Base-by-base conservation (phyloP, 306 rosid genomes). In the Boehmeria nivea region DNA sequence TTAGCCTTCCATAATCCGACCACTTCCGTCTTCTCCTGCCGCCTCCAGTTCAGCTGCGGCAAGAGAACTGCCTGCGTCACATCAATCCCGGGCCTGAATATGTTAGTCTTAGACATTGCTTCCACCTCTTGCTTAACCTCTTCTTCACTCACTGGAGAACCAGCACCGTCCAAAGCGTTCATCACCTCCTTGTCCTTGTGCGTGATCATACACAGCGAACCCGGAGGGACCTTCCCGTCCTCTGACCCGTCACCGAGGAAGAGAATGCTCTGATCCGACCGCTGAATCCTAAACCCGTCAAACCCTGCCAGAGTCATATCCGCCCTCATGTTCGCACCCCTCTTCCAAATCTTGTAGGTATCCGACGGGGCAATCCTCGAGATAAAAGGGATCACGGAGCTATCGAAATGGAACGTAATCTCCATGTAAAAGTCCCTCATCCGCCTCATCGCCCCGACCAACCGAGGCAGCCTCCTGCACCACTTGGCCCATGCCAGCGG, bases 401-500 rank as follows among this genome's bases (percentile, higher is more conserved):
- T 93, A 79, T 93, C 99, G 12, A 93, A 93, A 73, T 88, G 87
- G 73, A 93, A 93, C 1, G 94, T 93, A 38, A 93, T 93, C 82
- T 93, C 99, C 95, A 93, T 93, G 69, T 93, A 93, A 60, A 93
- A 93, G 64, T 93, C 99, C 49, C 85, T 81, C 99, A 93, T 93
- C 81, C 96, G 82, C 17, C 72, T 81, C 96, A 85, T 85, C 10
- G 95, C 81, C 43, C 72, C 89, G 7, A 85, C 81, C 75, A 93
- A 74, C 39, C 96, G 93, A 67, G 99, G 99, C 88, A 93, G 76
- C 77, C 99, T 76, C 65, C 99, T 70, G 60, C 99, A 93, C 99
- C 99, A 93, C 76, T 93, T 93, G 0, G 96, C 99, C 99, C 99
- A 93, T 36, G 96, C 96, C 73, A 91, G 57, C 33, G 96, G 99